Percentiles rank a stretch among this genome's conserved stretches.
phyloP scores from a whole-genome alignment of 2,329 filamentous ascomycete species.

The Diaporthe eres region DNA sequence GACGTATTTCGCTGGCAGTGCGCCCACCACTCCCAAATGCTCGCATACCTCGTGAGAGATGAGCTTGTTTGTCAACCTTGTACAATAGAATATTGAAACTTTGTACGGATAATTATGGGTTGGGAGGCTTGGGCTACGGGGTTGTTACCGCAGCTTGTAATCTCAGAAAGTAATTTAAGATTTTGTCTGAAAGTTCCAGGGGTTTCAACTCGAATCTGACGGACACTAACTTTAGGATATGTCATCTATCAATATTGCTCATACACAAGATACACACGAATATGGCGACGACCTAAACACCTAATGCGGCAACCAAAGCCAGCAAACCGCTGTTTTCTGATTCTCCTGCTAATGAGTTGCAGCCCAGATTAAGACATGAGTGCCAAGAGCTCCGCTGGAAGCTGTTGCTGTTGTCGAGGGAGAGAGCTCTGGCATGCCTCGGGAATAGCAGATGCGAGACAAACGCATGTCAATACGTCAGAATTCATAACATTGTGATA shows the following conservation, averaged over 20 bases:
- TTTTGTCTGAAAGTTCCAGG: neutral
- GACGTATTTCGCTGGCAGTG: neutral
- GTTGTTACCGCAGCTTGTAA: neutral
- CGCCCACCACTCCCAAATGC: slow-evolving; percentile 2
- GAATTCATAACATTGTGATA: too few species aligned
- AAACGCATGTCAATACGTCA: too few species aligned
- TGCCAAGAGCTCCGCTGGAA: too few species aligned
- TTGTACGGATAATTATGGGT: neutral
- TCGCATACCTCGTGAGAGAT: neutral
- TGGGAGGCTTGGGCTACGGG: neutral
- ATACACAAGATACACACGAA: neutral
- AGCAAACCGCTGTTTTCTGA: too few species aligned
- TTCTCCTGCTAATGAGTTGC: too few species aligned
- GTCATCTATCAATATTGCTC: neutral
- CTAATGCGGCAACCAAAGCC: too few species aligned
- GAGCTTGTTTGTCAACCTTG: neutral
- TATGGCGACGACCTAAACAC: neutral
- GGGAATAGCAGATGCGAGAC: too few species aligned
- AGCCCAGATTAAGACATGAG: too few species aligned
- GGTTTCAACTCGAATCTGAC: neutral
- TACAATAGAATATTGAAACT: neutral
- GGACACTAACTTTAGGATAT: neutral
- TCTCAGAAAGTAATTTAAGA: neutral
- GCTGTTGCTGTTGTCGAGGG: too few species aligned
- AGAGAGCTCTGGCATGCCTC: too few species aligned